Conservation (phyloP, 805 yeast species). For the Saccharomycopsis olivae region DNA sequence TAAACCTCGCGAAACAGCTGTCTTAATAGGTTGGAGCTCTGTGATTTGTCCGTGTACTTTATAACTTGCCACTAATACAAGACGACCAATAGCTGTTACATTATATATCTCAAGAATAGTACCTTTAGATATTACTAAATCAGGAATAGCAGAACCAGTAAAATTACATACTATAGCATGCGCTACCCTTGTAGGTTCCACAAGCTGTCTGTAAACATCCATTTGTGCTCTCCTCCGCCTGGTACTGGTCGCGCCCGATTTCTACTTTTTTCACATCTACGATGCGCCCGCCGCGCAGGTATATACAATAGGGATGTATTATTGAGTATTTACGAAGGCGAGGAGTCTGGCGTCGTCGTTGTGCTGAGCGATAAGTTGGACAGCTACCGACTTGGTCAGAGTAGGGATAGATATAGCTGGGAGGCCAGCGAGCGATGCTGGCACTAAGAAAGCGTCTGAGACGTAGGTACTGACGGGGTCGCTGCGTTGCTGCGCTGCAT, state of each 20-base stretch:
- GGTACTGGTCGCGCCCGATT: no score
- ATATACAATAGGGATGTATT: no score
- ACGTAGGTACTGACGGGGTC: conserved; percentile 53
- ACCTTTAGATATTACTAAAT: conserved; percentile 41
- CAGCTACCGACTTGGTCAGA: conserved; percentile 36
- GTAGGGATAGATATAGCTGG: conserved; percentile 76
- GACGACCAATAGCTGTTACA: conserved; percentile 16
- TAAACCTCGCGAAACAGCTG: conserved; percentile 7
- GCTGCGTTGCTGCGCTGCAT: conserved; percentile 25
- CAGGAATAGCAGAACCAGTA: conserved; percentile 27
- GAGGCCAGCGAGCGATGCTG: conserved; percentile 84
- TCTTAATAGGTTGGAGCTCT: conserved; percentile 18
- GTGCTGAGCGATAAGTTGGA: conserved; percentile 78
- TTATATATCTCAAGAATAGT: conserved; percentile 40
- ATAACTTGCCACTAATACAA: conserved; percentile 32
- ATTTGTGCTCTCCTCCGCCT: no score
- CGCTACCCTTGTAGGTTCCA: conserved; percentile 43
- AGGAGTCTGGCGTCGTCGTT: conserved; percentile 69
- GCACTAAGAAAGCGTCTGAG: conserved; percentile 80
- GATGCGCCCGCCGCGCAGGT: no score
- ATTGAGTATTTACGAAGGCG: conserved; percentile 21
- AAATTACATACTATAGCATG: conserved; percentile 34
- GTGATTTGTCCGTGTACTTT: conserved; percentile 40
- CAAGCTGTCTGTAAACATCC: conserved; percentile 47
- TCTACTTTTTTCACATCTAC: no score